Evolutionary conservation across 2,329 filamentous ascomycete species (phyloP).

Genomic region (Exophiala mesophila): DNA sequence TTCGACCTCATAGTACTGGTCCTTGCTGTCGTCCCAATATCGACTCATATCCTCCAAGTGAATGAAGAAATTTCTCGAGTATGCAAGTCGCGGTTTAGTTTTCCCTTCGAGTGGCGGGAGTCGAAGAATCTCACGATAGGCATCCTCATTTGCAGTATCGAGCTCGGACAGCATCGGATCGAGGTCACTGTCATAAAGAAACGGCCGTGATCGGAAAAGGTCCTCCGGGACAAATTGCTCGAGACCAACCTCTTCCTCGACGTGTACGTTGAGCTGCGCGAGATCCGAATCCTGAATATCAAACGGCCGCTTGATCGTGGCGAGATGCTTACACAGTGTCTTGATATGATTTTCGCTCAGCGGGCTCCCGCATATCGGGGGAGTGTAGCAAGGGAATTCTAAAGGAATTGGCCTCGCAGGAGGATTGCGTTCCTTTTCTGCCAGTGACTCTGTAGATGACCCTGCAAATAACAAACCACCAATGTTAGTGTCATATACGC

Average conservation of each 20-base stretch:
- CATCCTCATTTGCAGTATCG: conserved; percentile 51
- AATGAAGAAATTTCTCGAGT: conserved; percentile 58
- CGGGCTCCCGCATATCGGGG: conserved; percentile 32
- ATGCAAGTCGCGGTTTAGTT: conserved; percentile 47
- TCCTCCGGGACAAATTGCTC: conserved; percentile 34
- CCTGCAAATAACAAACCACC: too few species aligned
- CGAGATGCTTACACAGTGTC: conserved; percentile 41
- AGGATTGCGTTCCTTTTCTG: conserved; percentile 42
- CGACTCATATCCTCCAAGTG: conserved; percentile 55
- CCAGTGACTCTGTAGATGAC: conserved; percentile 8
- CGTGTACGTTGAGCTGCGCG: conserved; percentile 37
- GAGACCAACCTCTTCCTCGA: conserved; percentile 35
- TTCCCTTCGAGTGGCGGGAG: conserved; percentile 42
- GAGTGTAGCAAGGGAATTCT: conserved; percentile 47
- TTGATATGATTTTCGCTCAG: conserved; percentile 35
- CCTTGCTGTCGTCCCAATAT: conserved; percentile 58
- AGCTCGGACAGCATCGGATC: conserved; percentile 41
- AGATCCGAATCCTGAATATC: conserved; percentile 39
- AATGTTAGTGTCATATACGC: too few species aligned
- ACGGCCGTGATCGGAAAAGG: conserved; percentile 33
- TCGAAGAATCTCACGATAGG: conserved; percentile 52
- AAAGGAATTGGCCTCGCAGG: conserved; percentile 47
- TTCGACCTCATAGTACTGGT: conserved; percentile 49
- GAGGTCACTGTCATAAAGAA: conserved; percentile 31
- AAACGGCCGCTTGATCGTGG: conserved; percentile 37